Conservation (phyloP, 805 yeast genomes). For the Ogataea philodendri region DNA sequence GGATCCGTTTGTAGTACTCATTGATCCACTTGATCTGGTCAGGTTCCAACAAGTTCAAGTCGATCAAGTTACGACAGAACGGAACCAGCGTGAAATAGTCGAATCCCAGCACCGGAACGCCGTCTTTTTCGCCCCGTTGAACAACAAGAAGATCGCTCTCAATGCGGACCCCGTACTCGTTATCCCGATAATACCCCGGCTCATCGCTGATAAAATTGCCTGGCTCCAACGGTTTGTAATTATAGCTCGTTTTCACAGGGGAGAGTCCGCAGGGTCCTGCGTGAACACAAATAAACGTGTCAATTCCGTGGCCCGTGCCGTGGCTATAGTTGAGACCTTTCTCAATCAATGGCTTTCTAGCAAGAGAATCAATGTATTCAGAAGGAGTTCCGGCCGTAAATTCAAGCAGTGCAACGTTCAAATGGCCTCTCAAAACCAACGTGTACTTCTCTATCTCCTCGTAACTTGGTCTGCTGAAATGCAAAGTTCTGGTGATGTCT, state of each 20-base stretch:
- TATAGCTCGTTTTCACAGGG: slow-evolving; percentile 30
- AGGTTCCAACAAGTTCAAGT: slow-evolving; percentile 48
- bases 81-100: slow-evolving; percentile 87
- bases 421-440: slow-evolving; percentile 85
- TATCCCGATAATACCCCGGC: slow-evolving; percentile 91
- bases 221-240: slow-evolving; percentile 48
- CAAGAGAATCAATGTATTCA: slow-evolving; percentile 71
- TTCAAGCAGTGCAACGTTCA: slow-evolving; percentile 75
- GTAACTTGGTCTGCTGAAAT: slow-evolving; percentile 54
- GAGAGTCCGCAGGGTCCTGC: slow-evolving; percentile 91
- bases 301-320: slow-evolving; percentile 99
- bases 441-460: slow-evolving; percentile 73
- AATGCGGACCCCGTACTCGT: slow-evolving; percentile 84
- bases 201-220: slow-evolving; percentile 88
- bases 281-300: slow-evolving; percentile 85
- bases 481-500: slow-evolving; percentile 87
- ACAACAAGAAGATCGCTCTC: slow-evolving; percentile 77
- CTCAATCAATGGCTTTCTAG: slow-evolving; percentile 79
- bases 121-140: slow-evolving; percentile 39
- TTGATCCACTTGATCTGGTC: slow-evolving; percentile 73
- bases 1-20: slow-evolving; percentile 57
- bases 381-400: slow-evolving; percentile 81
- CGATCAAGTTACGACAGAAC: slow-evolving; percentile 73
- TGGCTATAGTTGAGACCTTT: slow-evolving; percentile 85
- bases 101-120: slow-evolving; percentile 57